Conservation (phyloP, 1,284 basidiomycete genomes). For the Cutaneotrichosporon sp. region DNA sequence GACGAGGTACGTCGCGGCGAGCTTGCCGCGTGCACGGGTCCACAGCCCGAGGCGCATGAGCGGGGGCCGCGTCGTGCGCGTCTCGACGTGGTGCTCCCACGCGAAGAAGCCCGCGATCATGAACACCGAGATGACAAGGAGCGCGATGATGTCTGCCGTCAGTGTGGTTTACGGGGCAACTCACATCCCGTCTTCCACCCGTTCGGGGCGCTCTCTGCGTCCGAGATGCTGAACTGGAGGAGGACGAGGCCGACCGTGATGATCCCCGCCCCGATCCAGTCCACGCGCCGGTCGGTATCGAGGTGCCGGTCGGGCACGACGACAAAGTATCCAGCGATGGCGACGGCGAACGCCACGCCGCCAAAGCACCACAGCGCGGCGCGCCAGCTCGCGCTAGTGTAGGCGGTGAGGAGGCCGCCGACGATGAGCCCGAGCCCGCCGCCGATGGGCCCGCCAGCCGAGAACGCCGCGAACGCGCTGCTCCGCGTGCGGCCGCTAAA, state of each 20-base stretch:
- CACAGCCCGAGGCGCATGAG: conserved; percentile 72
- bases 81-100: conserved; percentile 67
- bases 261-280: conserved; percentile 78
- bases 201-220: conserved; percentile 67
- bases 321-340: conserved; percentile 58
- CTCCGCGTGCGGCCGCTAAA: conserved; percentile 69
- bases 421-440: conserved; percentile 66
- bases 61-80: conserved; percentile 58
- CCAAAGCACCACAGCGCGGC: conserved; percentile 63
- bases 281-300: conserved; percentile 63
- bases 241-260: conserved; percentile 74
- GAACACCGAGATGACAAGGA: conserved; percentile 66
- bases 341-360: conserved; percentile 60
- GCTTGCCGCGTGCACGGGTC: conserved; percentile 65
- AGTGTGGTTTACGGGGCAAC: conserved; percentile 38
- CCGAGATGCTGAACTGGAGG: conserved; percentile 74
- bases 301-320: conserved; percentile 59
- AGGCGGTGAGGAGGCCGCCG: conserved; percentile 71
- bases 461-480: conserved; percentile 72
- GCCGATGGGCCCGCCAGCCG: conserved; percentile 74
- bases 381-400: conserved; percentile 63
- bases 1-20: conserved; percentile 67
- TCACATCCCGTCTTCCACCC: conserved; percentile 75
- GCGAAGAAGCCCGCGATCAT: conserved; percentile 64
- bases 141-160: conserved; percentile 54